A percentile compares a stretch with the other conserved stretches of the same genome.
Conservation (phyloP, 1,139 yeast genomes). For the Zygosaccharomyces sapae region DNA sequence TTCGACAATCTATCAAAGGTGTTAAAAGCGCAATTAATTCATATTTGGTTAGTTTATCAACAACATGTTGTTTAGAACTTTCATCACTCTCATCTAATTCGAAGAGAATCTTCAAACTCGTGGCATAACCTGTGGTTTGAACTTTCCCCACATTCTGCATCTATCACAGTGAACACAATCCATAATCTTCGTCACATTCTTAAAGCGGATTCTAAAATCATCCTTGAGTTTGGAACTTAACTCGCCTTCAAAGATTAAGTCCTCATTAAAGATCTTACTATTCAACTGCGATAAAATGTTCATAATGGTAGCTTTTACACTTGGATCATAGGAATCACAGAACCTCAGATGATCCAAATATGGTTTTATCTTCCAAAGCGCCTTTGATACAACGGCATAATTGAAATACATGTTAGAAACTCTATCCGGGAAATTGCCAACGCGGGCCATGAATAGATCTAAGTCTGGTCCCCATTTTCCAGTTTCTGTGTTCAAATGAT, state of each 20-base stretch:
- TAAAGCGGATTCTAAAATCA: slow-evolving; percentile 80
- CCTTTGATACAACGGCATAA: slow-evolving; percentile 80
- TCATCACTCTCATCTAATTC: slow-evolving; percentile 52
- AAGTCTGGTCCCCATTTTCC: slow-evolving; percentile 83
- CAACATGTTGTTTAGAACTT: slow-evolving; percentile 41
- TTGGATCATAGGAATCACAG: slow-evolving; percentile 47
- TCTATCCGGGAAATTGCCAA: slow-evolving; percentile 85
- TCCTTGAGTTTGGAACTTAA: slow-evolving; percentile 46
- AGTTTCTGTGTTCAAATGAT: slow-evolving; percentile 66
- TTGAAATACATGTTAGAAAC: slow-evolving; percentile 86
- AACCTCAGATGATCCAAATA: slow-evolving; percentile 48
- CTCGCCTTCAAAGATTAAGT: slow-evolving; percentile 49
- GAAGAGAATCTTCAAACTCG: slow-evolving; percentile 84
- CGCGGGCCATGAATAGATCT: slow-evolving; percentile 79
- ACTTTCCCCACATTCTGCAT: slow-evolving; percentile 95
- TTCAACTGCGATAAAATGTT: slow-evolving; percentile 44
- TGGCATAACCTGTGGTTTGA: slow-evolving; percentile 95
- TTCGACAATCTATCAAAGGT: slow-evolving; percentile 89
- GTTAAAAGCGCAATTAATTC: slow-evolving; percentile 88
- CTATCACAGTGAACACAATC: slow-evolving; percentile 98
- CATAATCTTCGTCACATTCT: slow-evolving; percentile 88
- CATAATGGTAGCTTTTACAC: slow-evolving; percentile 44
- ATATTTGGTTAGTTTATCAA: slow-evolving; percentile 61
- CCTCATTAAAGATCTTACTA: slow-evolving; percentile 53
- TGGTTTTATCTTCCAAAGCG: slow-evolving; percentile 61